These are phyloP conservation scores for Mallotus japonicus DNA, from an alignment of 441 rosid species.

Conservation along the genomic window DNA sequence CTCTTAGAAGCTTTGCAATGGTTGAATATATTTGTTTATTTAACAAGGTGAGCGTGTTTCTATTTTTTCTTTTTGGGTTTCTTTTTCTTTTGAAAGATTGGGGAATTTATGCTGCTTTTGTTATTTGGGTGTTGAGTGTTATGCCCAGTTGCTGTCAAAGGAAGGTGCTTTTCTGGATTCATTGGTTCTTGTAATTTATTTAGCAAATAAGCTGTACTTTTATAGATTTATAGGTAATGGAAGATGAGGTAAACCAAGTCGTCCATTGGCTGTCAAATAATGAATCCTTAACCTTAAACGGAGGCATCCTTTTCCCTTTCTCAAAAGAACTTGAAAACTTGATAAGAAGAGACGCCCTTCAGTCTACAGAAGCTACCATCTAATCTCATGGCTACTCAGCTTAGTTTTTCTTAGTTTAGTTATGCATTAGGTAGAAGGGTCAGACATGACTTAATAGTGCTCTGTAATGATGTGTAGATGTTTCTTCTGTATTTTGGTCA, in stretches of 20 bases:
- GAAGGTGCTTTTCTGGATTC: background rate
- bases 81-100: conserved; percentile 14
- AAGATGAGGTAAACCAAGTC: background rate
- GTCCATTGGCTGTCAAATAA: too few relatives aligned
- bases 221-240: conserved; percentile 8
- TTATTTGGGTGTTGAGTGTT: conserved; percentile 13
- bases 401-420: too few relatives aligned
- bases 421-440: conserved; percentile 19
- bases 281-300: too few relatives aligned
- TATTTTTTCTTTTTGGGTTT: conserved; percentile 12
- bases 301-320: too few relatives aligned
- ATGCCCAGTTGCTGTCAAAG: background rate
- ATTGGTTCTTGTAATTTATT: background rate
- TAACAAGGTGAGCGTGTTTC: conserved; percentile 48
- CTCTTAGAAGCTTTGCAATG: conserved; percentile 37
- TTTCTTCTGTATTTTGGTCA: conserved; percentile 27
- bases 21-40: conserved; percentile 54
- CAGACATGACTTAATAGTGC: conserved; percentile 11
- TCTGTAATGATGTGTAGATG: conserved; percentile 14
- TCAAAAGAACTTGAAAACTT: too few relatives aligned
- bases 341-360: too few relatives aligned
- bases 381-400: too few relatives aligned
- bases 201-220: background rate
- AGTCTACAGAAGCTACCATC: too few relatives aligned
- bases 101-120: background rate